These are phyloP conservation scores for Suillus americanus DNA, from an alignment of 768 basidiomycete genomes.

Conservation along the genomic window DNA sequence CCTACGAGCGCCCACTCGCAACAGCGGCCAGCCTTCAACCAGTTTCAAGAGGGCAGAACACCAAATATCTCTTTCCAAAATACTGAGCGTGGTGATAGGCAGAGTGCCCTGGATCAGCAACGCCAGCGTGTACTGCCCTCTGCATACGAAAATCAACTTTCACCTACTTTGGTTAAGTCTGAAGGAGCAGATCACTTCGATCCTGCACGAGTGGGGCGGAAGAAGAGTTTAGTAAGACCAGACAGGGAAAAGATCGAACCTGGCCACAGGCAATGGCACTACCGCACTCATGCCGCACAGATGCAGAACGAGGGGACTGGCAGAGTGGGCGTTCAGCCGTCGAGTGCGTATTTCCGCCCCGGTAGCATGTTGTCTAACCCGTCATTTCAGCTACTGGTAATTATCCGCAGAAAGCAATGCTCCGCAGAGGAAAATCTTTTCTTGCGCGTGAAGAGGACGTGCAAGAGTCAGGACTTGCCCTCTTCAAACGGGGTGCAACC, in stretches of 20 bases:
- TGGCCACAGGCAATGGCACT: constrained; percentile 91
- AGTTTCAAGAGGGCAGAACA: constrained; percentile 27
- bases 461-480: constrained; percentile 87
- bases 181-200: constrained; percentile 39
- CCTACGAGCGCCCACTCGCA: constrained; percentile 17
- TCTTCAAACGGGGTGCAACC: constrained; percentile 86
- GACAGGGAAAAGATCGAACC: constrained; percentile 97
- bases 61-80: constrained; percentile 68
- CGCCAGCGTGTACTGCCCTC: constrained; percentile 47
- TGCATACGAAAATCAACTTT: constrained; percentile 46
- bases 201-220: constrained; percentile 61
- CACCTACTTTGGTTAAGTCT: constrained; percentile 37
- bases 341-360: constrained; percentile 56
- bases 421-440: constrained; percentile 87
- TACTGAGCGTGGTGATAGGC: constrained; percentile 69
- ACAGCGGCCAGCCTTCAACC: constrained; percentile 9
- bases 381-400: constrained; percentile 69
- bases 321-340: constrained; percentile 72
- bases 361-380: neutral
- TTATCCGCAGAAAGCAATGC: constrained; percentile 49
- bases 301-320: constrained; percentile 67
- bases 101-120: constrained; percentile 52
- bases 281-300: constrained; percentile 82
- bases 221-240: constrained; percentile 89
- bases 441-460: constrained; percentile 89